These are phyloP conservation scores for Dysphania ambrosioides DNA, from an alignment of 148 eudicot species.

Conservation along the genomic window DNA sequence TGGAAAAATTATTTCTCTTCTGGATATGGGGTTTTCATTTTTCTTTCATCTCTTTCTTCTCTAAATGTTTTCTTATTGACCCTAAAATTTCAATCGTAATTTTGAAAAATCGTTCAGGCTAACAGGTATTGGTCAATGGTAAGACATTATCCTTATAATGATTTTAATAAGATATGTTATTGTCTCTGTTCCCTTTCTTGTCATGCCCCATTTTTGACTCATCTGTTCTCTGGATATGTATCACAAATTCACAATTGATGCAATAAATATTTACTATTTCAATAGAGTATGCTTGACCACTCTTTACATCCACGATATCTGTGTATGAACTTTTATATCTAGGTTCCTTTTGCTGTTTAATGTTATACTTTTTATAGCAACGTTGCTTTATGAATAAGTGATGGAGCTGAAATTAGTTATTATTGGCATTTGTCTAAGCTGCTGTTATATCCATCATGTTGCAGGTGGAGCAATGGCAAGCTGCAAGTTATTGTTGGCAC, in stretches of 20 bases:
- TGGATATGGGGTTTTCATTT: too few relatives aligned
- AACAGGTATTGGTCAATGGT: too few relatives aligned
- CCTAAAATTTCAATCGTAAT: too few relatives aligned
- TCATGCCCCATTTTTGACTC: too few relatives aligned
- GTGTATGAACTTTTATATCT: neutral
- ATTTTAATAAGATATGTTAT: too few relatives aligned
- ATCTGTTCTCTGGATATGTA: neutral
- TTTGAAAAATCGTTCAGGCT: too few relatives aligned
- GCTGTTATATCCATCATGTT: conserved; percentile 20
- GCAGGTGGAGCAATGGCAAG: conserved; percentile 88
- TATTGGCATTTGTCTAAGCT: conserved; percentile 1
- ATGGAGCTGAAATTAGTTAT: neutral
- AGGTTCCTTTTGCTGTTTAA: neutral
- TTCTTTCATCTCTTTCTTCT: too few relatives aligned
- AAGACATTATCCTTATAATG: too few relatives aligned
- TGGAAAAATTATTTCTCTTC: too few relatives aligned
- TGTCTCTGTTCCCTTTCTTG: too few relatives aligned
- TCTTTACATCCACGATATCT: neutral
- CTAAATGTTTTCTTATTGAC: too few relatives aligned
- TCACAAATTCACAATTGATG: neutral
- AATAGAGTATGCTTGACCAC: neutral
- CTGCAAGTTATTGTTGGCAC: conserved; percentile 98
- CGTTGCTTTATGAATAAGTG: neutral
- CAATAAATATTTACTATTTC: neutral
- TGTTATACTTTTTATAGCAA: too few relatives aligned